Evolutionary conservation across 495 filamentous ascomycete species (phyloP).

Genomic region (Choiromyces venosus): DNA sequence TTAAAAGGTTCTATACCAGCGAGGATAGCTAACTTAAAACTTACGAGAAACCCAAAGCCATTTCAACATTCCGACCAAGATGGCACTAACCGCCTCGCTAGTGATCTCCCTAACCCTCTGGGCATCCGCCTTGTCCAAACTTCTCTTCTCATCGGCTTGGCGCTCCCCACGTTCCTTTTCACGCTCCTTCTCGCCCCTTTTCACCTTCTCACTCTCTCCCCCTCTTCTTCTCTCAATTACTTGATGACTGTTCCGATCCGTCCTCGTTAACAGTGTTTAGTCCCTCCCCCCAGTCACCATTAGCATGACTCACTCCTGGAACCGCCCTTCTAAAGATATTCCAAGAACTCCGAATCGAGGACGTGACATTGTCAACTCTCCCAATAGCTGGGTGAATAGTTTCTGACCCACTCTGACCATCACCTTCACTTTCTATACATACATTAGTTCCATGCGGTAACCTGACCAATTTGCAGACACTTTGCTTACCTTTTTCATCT

Average conservation of each 20-base stretch:
- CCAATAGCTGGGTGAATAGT: constrained; percentile 13
- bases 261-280: too few species aligned
- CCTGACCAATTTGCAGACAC: constrained; percentile 12
- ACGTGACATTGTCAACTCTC: constrained; percentile 22
- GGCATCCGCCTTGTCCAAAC: constrained; percentile 68
- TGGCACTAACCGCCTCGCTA: constrained; percentile 83
- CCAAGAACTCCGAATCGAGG: constrained; percentile 20
- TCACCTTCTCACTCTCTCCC: too few species aligned
- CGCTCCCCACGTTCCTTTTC: too few species aligned
- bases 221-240: too few species aligned
- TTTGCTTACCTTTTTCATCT: too few species aligned
- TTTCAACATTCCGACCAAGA: constrained; percentile 77
- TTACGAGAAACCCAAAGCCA: too few species aligned
- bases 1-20: background rate
- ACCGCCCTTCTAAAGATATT: too few species aligned
- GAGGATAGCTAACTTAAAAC: constrained; percentile 53
- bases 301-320: too few species aligned
- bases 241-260: too few species aligned
- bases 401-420: constrained; percentile 1
- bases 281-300: too few species aligned
- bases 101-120: too few species aligned
- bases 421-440: background rate
- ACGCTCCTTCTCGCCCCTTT: too few species aligned
- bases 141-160: constrained; percentile 31
- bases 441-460: constrained; percentile 10